phyloP scores from a whole-genome alignment of 495 filamentous ascomycete genomes.

The Acidomyces sp. region DNA sequence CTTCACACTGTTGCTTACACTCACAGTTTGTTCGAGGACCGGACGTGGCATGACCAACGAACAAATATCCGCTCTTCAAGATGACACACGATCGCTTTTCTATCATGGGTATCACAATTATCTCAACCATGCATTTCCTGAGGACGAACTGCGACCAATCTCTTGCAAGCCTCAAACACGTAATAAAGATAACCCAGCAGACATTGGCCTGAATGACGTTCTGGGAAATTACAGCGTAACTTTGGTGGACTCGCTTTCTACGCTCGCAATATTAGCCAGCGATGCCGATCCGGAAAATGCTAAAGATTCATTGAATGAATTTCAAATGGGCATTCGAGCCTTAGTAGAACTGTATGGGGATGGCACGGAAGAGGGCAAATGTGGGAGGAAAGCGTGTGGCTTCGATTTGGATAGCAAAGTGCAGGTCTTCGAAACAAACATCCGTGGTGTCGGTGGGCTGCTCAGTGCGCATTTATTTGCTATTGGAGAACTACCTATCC shows the following conservation, averaged over 20 bases:
- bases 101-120: conserved; percentile 97
- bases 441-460: conserved; percentile 80
- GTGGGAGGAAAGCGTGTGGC: conserved; percentile 61
- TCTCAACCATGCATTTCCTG: conserved; percentile 84
- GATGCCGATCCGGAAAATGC: conserved; percentile 33
- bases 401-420: conserved; percentile 97
- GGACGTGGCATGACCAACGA: conserved; percentile 30
- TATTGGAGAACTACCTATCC: conserved; percentile 72
- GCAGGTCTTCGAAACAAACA: conserved; percentile 95
- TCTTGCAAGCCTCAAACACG: conserved; percentile 72
- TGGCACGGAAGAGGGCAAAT: conserved; percentile 51
- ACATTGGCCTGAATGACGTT: conserved; percentile 87
- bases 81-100: conserved; percentile 83
- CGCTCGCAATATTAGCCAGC: conserved; percentile 81
- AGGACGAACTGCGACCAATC: conserved; percentile 87
- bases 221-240: conserved; percentile 95
- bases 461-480: conserved; percentile 91
- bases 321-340: conserved; percentile 64
- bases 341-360: conserved; percentile 83
- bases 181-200: conserved; percentile 62
- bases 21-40: conserved; percentile 7
- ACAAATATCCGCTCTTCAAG: conserved; percentile 24
- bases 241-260: conserved; percentile 85
- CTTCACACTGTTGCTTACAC: conserved; percentile 1
- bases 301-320: conserved; percentile 53